Conservation (phyloP, 306 rosid genomes). For the Cicer pinnatifidum region DNA sequence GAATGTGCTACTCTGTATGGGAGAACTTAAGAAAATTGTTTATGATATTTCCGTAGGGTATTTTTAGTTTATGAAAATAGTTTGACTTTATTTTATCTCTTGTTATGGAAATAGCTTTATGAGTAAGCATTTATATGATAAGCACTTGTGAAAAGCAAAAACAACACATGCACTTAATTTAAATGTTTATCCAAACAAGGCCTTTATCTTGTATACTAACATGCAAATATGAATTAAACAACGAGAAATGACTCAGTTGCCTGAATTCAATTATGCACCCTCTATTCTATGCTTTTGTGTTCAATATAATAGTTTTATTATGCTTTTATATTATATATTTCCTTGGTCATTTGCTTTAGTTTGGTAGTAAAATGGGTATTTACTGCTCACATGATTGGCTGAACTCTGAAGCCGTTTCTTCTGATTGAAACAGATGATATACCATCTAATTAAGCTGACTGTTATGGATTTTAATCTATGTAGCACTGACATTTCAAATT, state of each 20-base stretch:
- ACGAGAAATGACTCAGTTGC: neutral
- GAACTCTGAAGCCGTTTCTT: conserved; percentile 30
- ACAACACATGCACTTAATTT: too few relatives aligned
- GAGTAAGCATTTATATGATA: too few relatives aligned
- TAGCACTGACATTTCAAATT: too few relatives aligned
- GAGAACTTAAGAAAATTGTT: too few relatives aligned
- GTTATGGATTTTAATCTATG: neutral
- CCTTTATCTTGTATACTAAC: too few relatives aligned
- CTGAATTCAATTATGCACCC: neutral
- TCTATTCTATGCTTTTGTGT: neutral
- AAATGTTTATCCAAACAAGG: too few relatives aligned
- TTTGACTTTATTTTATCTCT: too few relatives aligned
- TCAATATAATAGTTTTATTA: neutral
- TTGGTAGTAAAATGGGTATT: neutral
- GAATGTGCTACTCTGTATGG: too few relatives aligned
- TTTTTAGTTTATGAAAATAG: too few relatives aligned
- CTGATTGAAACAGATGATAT: conserved; percentile 22
- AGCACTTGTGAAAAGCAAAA: too few relatives aligned
- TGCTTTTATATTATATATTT: conserved; percentile 1
- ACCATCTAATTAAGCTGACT: neutral
- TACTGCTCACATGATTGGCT: conserved; percentile 27
- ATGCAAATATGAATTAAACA: neutral
- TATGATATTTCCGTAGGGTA: too few relatives aligned
- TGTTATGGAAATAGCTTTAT: too few relatives aligned
- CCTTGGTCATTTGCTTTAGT: conserved; percentile 17